phyloP scores from a whole-genome alignment of 2,329 filamentous ascomycete genomes.

The Penicillium sp. region DNA sequence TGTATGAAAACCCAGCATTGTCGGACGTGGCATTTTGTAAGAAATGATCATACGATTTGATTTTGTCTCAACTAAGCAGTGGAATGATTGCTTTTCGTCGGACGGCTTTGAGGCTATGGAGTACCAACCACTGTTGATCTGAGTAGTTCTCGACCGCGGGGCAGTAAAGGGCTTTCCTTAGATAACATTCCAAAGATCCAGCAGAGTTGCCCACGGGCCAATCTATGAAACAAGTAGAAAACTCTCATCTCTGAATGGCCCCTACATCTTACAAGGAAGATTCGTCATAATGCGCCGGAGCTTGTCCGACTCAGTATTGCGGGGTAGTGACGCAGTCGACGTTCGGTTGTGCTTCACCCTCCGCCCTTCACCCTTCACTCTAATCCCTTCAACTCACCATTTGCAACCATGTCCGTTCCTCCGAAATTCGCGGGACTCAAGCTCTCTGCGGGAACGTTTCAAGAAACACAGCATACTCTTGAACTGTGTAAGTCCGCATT shows the following conservation, averaged over 20 bases:
- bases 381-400: neutral
- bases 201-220: too few species aligned
- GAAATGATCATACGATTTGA: neutral
- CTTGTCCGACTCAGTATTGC: neutral
- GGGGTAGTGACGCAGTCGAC: neutral
- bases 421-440: slow-evolving; percentile 59
- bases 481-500: slow-evolving; percentile 37
- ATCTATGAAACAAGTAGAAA: too few species aligned
- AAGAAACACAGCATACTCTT: slow-evolving; percentile 34
- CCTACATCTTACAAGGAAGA: neutral
- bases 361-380: neutral
- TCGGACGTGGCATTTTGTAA: neutral
- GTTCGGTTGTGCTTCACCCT: neutral
- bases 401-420: slow-evolving; percentile 54
- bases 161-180: too few species aligned
- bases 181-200: too few species aligned
- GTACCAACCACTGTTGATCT: neutral
- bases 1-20: neutral
- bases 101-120: too few species aligned
- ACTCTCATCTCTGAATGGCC: too few species aligned
- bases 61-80: neutral
- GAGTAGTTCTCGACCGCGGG: too few species aligned
- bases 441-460: slow-evolving; percentile 20
- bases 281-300: neutral
- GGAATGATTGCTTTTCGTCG: neutral